Base-by-base conservation (phyloP, 495 filamentous ascomycete genomes). In the Podospora pseudoanserina region DNA sequence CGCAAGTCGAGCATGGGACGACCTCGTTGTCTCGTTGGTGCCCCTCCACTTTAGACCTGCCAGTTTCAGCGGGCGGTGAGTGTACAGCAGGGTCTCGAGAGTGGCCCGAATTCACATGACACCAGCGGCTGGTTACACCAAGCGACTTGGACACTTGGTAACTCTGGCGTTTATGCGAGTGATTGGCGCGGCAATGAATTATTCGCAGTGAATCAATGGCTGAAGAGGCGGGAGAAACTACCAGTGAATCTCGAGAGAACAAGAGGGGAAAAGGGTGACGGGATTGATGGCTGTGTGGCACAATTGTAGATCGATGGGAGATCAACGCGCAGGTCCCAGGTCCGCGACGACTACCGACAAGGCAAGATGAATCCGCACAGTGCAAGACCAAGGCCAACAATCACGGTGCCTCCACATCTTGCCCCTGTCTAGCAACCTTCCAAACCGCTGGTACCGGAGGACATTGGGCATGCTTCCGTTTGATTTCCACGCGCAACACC, bases 401-500 rank as follows among this genome's bases (percentile, higher is more conserved):
- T 11, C 39, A 49, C 39, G 9, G 39, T 49, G 39, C 39, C 39
- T 49, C 39, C 39, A 6, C 39, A 11, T 49, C 15, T 18, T 15
- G 6, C 55, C n/a, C 55, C 23, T 58, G n/a, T 26, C 16, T 20
- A 58, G n/a, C 23, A 5, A 58, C 55, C 55, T 23, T 23, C 55
- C 55, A 58, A 58, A 26, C 55, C 6, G 7, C 55, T 58, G 55
- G 55, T 58, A 58, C 55, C 55, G n/a, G 55, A 58, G 55, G 19
- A 58, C 55, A 58, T 19, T 26, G n/a, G n/a, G 7, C 55, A 58
- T 58, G n/a, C 23, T 58, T 26, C 55, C n/a, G n/a, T 58, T 58
- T 58, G 55, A 58, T 19, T 58, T 26, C 55, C 55, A 58, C 55
- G 55, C 55, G 1, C 55, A 58, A 58, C 55, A 58, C n/a, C 55